Evolutionary conservation across 257 asterid genomes (phyloP), one percentile per base, ranked within the genome.

Genomic region (Nicotiana knightiana): DNA sequence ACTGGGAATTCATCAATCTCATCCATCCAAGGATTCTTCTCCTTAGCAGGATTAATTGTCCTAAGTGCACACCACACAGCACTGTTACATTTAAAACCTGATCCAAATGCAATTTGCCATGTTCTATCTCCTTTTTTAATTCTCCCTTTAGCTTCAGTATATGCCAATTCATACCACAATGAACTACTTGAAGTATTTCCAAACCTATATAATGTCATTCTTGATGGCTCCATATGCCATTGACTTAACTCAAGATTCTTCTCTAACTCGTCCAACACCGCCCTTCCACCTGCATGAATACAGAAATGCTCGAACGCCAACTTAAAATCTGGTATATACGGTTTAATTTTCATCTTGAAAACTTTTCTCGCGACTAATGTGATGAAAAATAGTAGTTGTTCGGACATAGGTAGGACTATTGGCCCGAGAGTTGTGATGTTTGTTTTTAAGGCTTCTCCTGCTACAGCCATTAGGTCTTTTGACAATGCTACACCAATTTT

Each of bases 391-490:
- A 89, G 55, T 13, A 91, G 80, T 46, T 93, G 96, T 6, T 93
- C 97, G 0, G 93, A 90, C 91, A 89, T 83, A 1, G 94, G 93
- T 9, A 91, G 94, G 64, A 93, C 94, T 6, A 90, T 64, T n/a
- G 96, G 96, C 4, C 93, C 91, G 0, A 88, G 82, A 0, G 89
- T 85, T 0, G 91, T 90, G 21, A 89, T 88, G 66, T 89, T 89
- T 1, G 91, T 85, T 81, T 89, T 89, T 15, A 89, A 67, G 71
- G 93, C 89, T 39, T 90, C 93, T 10, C 91, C 93, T 0, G 93
- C 91, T 1, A 87, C 90, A 3, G 90, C 88, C 91, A 88, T 88
- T 15, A 90, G 88, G 77, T 88, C 91, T 81, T 88, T 90, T 0
- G 93, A 86, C 43, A 90, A 67, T 18, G 92, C 85, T 1, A 90